Conservation (phyloP, 2,329 filamentous ascomycete species). For the Gremmenia infestans region DNA sequence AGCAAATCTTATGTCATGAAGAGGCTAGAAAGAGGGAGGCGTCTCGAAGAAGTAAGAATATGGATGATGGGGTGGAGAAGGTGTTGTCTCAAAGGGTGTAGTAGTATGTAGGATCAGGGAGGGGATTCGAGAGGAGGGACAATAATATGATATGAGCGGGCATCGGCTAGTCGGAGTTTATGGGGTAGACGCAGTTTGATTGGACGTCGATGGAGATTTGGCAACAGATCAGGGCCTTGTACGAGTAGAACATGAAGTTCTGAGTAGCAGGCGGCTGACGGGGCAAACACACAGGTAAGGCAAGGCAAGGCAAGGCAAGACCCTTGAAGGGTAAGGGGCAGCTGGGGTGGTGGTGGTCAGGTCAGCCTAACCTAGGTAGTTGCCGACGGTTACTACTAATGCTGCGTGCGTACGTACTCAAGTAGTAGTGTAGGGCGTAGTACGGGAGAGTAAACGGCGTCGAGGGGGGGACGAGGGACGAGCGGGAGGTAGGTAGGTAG, state of each 20-base stretch:
- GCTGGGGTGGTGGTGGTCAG: not conserved
- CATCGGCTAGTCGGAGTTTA: not conserved
- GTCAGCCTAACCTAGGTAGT: not conserved
- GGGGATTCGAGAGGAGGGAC: not conserved
- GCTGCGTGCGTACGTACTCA: no score
- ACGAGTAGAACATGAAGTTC: not conserved
- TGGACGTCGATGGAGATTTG: not conserved
- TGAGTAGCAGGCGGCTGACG: not conserved
- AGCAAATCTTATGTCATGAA: slow-evolving; percentile 19
- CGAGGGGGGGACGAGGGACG: not conserved
- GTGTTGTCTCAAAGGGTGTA: not conserved
- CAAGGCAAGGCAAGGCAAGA: not conserved
- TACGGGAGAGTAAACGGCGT: not conserved
- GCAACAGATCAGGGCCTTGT: no score
- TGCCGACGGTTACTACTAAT: not conserved
- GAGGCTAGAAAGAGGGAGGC: slow-evolving; percentile 6
- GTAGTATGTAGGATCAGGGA: not conserved
- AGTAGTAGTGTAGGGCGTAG: not conserved
- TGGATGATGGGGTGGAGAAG: not conserved
- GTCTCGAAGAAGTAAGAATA: slow-evolving; percentile 2
- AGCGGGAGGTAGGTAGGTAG: not conserved
- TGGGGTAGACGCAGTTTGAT: not conserved
- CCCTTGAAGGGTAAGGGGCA: not conserved
- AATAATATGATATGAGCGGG: not conserved
- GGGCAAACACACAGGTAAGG: not conserved